Evolutionary conservation across 176 grass and related monocot species (phyloP), one percentile per base, ranked within the genome.

Genomic region (Phyllostachys edulis): DNA sequence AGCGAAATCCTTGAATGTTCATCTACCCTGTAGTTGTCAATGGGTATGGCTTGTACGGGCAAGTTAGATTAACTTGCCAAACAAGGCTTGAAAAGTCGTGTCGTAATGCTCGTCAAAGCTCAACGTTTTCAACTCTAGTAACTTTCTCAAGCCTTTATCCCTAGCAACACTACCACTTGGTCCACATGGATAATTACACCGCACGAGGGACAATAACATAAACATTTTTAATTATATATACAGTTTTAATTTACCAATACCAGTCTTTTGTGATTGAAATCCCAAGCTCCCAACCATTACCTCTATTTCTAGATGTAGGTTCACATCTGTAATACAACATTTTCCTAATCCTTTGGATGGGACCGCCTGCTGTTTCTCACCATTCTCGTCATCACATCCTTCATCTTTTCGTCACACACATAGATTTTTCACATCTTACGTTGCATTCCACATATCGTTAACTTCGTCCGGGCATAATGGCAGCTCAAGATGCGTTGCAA

Each of bases 41-140:
- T 40, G 16, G 44, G 69, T 17, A 8, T 38, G 42, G 56, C 71
- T 14, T 47, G 51, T 69, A 69, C 27, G 62, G 78, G 57, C 78
- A 61, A 50, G 63, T 40, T 4, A 56, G n/a, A n/a, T n/a, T n/a
- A 61, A 49, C 78, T 76, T 77, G 65, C 7, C 41, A 20, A 36
- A 37, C 64, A 77, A 34, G 79, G 37, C 73, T 42, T 7, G 52
- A 5, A 51, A 71, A 56, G 67, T 79, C 38, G 8, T 15, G 7
- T 9, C 24, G 56, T 17, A 38, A 41, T 62, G 20, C 29, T n/a
- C 71, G 71, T 87, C 79, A 87, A 87, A 82, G 71, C 51, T 49
- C 27, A 68, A 56, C 45, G 0, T 57, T 59, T 39, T 13, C 7
- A n/a, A 32, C 16, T 57, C 38, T 77, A 11, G 40, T 38, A 3